These are phyloP conservation scores for Mrakiaceae sp. DNA, from an alignment of 1,284 basidiomycete genomes.

Conservation along the genomic window DNA sequence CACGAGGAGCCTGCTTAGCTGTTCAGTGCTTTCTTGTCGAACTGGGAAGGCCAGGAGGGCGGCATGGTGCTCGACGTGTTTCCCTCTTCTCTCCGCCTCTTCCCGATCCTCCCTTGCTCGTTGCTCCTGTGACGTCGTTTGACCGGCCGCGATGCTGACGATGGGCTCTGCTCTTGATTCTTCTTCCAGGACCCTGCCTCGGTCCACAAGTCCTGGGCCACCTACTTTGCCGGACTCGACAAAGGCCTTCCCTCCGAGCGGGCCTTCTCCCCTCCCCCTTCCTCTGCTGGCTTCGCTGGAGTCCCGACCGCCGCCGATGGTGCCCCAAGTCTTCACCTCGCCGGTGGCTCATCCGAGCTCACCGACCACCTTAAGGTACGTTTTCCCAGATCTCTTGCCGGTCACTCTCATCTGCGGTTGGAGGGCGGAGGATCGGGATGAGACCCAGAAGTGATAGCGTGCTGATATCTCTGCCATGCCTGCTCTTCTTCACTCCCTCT, in stretches of 20 bases:
- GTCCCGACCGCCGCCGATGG: slow-evolving; percentile 58
- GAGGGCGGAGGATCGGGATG: no score
- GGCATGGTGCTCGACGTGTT: not conserved
- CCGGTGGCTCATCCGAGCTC: slow-evolving; percentile 57
- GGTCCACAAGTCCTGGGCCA: slow-evolving; percentile 90
- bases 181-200: slow-evolving; percentile 62
- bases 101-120: not conserved
- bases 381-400: slow-evolving; percentile 8
- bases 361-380: slow-evolving; percentile 83
- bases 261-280: slow-evolving; percentile 76
- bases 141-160: not conserved
- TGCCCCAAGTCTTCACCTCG: slow-evolving; percentile 64
- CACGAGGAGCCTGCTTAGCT: no score
- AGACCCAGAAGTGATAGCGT: not conserved
- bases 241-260: slow-evolving; percentile 70
- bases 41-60: no score
- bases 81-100: not conserved
- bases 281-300: slow-evolving; percentile 38
- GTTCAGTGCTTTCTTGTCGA: no score
- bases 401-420: not conserved
- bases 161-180: not conserved
- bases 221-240: slow-evolving; percentile 89
- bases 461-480: not conserved
- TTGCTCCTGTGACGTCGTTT: not conserved
- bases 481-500: slow-evolving; percentile 1